Conservation (phyloP, 1,284 basidiomycete species). For the Malassezia furfur region DNA sequence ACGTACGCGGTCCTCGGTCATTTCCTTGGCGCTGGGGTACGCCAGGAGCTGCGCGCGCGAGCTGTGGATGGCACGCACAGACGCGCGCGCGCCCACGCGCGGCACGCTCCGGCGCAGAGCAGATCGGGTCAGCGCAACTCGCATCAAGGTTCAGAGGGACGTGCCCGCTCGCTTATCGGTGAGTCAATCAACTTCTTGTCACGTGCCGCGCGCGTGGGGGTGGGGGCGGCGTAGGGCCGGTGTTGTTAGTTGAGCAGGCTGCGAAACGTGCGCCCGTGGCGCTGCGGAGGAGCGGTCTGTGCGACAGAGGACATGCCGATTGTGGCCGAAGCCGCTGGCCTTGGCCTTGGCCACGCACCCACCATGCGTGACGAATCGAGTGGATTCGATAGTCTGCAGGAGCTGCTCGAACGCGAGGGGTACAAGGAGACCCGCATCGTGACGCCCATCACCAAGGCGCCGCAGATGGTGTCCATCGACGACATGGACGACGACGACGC, state of each 20-base stretch:
- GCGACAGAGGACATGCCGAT: neutral
- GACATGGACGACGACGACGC: neutral
- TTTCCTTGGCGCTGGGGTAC: neutral
- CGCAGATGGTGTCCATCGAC: neutral
- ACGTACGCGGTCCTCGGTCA: slow-evolving; percentile 13
- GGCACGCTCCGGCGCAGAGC: neutral
- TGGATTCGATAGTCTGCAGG: slow-evolving; percentile 38
- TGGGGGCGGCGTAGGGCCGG: neutral
- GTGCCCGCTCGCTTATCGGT: neutral
- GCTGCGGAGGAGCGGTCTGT: neutral
- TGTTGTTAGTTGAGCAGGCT: slow-evolving; percentile 3
- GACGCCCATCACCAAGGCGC: slow-evolving; percentile 22
- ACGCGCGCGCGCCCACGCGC: neutral
- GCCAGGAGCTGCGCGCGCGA: neutral
- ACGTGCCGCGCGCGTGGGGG: slow-evolving; percentile 8
- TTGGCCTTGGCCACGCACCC: neutral
- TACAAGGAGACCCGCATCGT: slow-evolving; percentile 45
- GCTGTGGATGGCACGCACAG: slow-evolving; percentile 2
- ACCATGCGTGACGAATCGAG: neutral
- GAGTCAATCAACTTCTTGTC: neutral
- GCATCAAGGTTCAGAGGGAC: slow-evolving; percentile 6
- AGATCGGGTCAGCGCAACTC: neutral
- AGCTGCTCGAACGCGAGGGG: slow-evolving; percentile 38
- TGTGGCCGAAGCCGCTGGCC: neutral
- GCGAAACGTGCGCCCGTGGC: neutral